These are phyloP conservation scores for Mercurialis annua DNA, from an alignment of 345 rosid species.

Conservation along the genomic window DNA sequence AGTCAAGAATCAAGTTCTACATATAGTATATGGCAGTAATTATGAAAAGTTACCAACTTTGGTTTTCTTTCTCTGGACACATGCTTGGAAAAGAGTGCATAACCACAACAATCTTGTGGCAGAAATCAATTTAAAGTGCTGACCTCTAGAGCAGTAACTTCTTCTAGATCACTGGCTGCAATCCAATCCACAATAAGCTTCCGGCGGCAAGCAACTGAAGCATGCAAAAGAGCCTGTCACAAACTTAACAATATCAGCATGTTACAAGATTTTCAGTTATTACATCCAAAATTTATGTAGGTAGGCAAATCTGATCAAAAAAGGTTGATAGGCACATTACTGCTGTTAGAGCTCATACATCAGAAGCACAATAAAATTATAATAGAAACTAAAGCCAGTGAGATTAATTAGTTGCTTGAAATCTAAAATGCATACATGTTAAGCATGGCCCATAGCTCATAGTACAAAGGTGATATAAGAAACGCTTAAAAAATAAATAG, in stretches of 20 bases:
- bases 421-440: not conserved
- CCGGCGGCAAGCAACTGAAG: conserved; percentile 82
- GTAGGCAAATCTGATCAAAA: not conserved
- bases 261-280: not conserved
- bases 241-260: conserved; percentile 17
- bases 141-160: conserved; percentile 63
- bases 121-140: conserved; percentile 18
- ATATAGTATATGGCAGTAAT: not conserved
- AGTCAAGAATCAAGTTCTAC: conserved; percentile 16
- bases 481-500: not conserved
- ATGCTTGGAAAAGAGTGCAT: not conserved
- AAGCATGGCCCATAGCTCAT: not conserved
- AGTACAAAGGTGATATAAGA: not conserved
- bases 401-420: not conserved
- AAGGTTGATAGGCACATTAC: no score
- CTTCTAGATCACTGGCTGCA: conserved; percentile 98
- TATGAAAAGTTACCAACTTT: no score
- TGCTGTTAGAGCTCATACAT: not conserved
- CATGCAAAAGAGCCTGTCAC: conserved; percentile 89
- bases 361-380: not conserved
- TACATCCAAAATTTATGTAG: not conserved
- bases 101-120: not conserved
- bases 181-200: conserved; percentile 89
- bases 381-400: not conserved
- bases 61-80: not conserved